Base-by-base conservation (phyloP, 2,329 filamentous ascomycete species). In the Chrysoporthe cubensis region DNA sequence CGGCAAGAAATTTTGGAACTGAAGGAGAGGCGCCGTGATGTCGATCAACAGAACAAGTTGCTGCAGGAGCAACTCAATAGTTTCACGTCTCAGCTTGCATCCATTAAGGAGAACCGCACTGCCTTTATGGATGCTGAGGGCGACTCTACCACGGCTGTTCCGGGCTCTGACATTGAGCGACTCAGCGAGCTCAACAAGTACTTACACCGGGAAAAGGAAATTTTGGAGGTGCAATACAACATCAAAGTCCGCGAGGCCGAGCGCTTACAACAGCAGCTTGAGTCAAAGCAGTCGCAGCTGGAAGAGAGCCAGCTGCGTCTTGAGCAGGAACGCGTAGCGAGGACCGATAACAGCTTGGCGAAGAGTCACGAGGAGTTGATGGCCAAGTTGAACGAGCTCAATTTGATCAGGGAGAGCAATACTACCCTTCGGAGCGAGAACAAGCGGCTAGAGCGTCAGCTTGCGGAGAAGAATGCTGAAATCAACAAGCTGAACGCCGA, bases 161-260 rank as follows among this genome's bases (percentile, higher is more conserved):
- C 87, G 4, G 84, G 88, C 62, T 83, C 88, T 46, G 88, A 87
- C 52, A 82, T 90, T 11, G 92, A 93, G 72, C 92, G 92, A 64
- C 87, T 97, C 11, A 91, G 96, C 70, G 95, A 98, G 75, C 88
- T 99, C 66, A 96, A 97, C 80, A 91, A 88, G 70, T 99, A 96
- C 78, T 83, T 99, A 70, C 91, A 95, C 58, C 91, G 93, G 54
- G 96, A 99, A 80, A 99, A 98, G 83, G 96, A 98, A 77, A 98
- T 99, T 72, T 87, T 97, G 9, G 95, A 99, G 73, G 93, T 97
- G n/a, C 95, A 98, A 75, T 92, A 94, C 74, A 94, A 97, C 73
- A 84, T 98, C 57, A 94, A 95, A 74, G 85, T 90, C 0, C 93
- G 97, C 74, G 96, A 99, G 79, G 86, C 89, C 65, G 97, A 96